phyloP scores from a whole-genome alignment of 1,139 yeast genomes.

The Yamadazyma atmosphaerica region DNA sequence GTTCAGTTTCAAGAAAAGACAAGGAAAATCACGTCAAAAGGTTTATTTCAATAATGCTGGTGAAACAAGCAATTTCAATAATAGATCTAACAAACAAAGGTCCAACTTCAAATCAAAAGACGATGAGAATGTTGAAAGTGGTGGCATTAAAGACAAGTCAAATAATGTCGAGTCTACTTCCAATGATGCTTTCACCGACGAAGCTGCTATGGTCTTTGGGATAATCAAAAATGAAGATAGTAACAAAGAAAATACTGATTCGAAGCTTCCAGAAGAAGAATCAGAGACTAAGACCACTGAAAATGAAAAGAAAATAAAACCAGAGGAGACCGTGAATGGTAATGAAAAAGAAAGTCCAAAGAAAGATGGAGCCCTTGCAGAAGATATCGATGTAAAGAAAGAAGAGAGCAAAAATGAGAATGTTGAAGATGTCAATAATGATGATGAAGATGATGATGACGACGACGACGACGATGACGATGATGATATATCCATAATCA shows the following conservation, averaged over 20 bases:
- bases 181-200: conserved; percentile 28
- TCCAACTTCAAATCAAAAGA: no score
- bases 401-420: conserved; percentile 10
- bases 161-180: background rate
- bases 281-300: no score
- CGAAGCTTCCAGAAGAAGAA: no score
- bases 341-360: no score
- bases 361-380: background rate
- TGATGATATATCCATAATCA: conserved; percentile 45
- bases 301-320: no score
- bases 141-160: conserved; percentile 7
- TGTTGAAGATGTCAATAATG: conserved; percentile 16
- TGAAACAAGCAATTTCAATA: conserved; percentile 1
- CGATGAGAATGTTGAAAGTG: background rate
- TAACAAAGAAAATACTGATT: no score
- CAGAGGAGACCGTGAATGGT: conserved; percentile 6
- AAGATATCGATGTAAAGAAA: background rate
- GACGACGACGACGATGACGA: conserved; percentile 39
- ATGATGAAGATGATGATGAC: conserved; percentile 24
- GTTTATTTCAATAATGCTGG: conserved; percentile 15
- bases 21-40: conserved; percentile 18
- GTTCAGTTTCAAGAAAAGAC: conserved; percentile 40
- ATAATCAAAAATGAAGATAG: conserved; percentile 34
- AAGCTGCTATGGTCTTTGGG: conserved; percentile 50
- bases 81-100: conserved; percentile 13